Conservation (phyloP, 192 early-diverging fungal species). For the Coemansia sp. region DNA sequence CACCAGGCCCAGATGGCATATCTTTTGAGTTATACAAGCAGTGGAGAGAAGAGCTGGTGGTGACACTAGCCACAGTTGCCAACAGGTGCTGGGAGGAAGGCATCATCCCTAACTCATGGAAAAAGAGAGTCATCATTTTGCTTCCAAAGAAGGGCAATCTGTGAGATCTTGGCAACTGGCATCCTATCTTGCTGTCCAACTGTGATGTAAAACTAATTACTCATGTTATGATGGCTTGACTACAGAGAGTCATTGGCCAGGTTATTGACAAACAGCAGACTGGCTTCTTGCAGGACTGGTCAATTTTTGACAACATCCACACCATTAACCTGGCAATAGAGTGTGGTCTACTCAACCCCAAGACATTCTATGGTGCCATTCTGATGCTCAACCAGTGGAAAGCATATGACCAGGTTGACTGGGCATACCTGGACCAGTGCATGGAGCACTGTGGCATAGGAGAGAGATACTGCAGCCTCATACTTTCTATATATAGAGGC, state of each 20-base stretch:
- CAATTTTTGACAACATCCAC: no score
- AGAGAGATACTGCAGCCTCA: not conserved
- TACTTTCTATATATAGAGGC: not conserved
- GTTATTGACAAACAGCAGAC: no score
- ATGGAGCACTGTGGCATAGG: slow-evolving; percentile 4
- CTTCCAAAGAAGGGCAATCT: slow-evolving; percentile 16
- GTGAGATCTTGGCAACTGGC: slow-evolving; percentile 4
- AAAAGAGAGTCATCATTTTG: not conserved
- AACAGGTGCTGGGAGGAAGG: slow-evolving; percentile 2
- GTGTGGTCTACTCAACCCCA: not conserved
- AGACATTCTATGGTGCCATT: not conserved
- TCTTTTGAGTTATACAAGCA: slow-evolving; percentile 7
- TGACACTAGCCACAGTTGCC: not conserved
- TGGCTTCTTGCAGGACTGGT: no score
- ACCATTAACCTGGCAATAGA: not conserved
- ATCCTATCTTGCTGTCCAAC: not conserved
- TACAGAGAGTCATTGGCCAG: not conserved
- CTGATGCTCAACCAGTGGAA: slow-evolving; percentile 11
- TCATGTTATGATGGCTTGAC: not conserved
- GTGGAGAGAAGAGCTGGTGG: not conserved
- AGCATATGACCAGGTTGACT: slow-evolving; percentile 17
- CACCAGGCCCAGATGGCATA: slow-evolving; percentile 6
- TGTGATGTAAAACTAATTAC: slow-evolving; percentile 10
- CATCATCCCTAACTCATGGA: slow-evolving; percentile 1
- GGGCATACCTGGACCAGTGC: slow-evolving; percentile 9